A percentile compares a stretch with the other conserved stretches of the same genome.
These are phyloP conservation scores for Amyloporia xantha DNA, from an alignment of 768 basidiomycete genomes.

Conservation along the genomic window DNA sequence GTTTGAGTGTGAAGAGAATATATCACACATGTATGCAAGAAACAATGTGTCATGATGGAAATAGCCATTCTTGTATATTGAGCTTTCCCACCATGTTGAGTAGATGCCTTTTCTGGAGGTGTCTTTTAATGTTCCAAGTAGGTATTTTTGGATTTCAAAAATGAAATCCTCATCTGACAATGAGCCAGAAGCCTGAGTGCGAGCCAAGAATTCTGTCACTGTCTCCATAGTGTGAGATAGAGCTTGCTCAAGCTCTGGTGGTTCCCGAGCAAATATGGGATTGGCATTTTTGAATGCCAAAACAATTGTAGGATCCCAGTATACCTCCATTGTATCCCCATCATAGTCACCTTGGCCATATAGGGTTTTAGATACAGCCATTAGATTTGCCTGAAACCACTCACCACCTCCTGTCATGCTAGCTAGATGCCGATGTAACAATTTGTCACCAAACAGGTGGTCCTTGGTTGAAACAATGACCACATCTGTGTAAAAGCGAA, in stretches of 20 bases:
- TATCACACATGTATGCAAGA: slow-evolving; percentile 48
- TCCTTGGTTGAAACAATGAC: slow-evolving; percentile 36
- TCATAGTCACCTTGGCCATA: slow-evolving; percentile 57
- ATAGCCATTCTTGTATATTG: slow-evolving; percentile 50
- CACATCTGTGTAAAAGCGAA: slow-evolving; percentile 47
- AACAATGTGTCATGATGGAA: slow-evolving; percentile 38
- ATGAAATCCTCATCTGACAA: slow-evolving; percentile 24
- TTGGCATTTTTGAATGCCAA: slow-evolving; percentile 46
- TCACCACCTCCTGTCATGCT: slow-evolving; percentile 61
- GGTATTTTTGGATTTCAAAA: slow-evolving; percentile 36
- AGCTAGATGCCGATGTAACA: slow-evolving; percentile 38
- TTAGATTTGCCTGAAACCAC: slow-evolving; percentile 5
- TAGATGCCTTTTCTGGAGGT: slow-evolving; percentile 46
- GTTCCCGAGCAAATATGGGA: slow-evolving; percentile 42
- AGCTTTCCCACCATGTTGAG: slow-evolving; percentile 45
- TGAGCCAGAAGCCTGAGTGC: slow-evolving; percentile 16
- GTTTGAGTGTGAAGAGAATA: not conserved
- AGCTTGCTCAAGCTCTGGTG: slow-evolving; percentile 31
- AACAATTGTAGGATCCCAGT: slow-evolving; percentile 56
- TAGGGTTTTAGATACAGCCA: not conserved
- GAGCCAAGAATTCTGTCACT: slow-evolving; percentile 33
- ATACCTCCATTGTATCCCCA: slow-evolving; percentile 53
- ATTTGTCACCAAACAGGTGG: slow-evolving; percentile 12
- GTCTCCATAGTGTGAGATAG: slow-evolving; percentile 40
- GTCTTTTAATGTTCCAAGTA: slow-evolving; percentile 45